phyloP scores from a whole-genome alignment of 2,329 filamentous ascomycete species.

The Rhynchosporium secalis region DNA sequence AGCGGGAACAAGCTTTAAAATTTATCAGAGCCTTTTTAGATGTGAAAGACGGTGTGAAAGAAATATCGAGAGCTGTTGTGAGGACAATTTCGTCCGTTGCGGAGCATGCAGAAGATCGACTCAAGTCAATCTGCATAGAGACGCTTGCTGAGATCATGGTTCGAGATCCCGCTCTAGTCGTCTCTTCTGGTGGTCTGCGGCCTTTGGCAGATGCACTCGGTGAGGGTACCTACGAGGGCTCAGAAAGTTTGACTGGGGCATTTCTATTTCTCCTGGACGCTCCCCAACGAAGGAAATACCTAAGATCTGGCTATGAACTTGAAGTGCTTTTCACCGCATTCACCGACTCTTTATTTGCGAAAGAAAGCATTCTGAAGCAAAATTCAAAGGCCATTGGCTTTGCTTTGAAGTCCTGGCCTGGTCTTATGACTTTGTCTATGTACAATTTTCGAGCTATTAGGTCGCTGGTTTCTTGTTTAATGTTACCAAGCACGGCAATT shows the following conservation, averaged over 20 bases:
- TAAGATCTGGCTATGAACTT: slow-evolving; percentile 86
- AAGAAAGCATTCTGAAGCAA: slow-evolving; percentile 68
- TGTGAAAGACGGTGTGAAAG: slow-evolving; percentile 86
- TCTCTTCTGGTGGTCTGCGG: slow-evolving; percentile 80
- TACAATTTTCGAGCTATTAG: slow-evolving; percentile 82
- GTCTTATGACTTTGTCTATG: slow-evolving; percentile 83
- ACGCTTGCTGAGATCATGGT: slow-evolving; percentile 91
- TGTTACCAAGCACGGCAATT: slow-evolving; percentile 56
- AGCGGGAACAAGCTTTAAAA: slow-evolving; percentile 94
- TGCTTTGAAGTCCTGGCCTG: slow-evolving; percentile 90
- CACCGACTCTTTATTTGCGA: slow-evolving; percentile 73
- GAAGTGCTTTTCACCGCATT: slow-evolving; percentile 90
- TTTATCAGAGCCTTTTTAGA: slow-evolving; percentile 94
- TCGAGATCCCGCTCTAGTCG: slow-evolving; percentile 76
- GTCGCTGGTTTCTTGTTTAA: slow-evolving; percentile 70
- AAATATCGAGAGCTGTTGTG: slow-evolving; percentile 84
- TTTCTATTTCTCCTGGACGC: slow-evolving; percentile 88
- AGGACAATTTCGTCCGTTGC: slow-evolving; percentile 89
- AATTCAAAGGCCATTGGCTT: slow-evolving; percentile 92
- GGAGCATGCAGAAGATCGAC: slow-evolving; percentile 66
- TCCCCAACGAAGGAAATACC: slow-evolving; percentile 74
- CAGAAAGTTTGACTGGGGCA: slow-evolving; percentile 83
- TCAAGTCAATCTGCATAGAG: slow-evolving; percentile 88
- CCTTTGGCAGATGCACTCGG: slow-evolving; percentile 89
- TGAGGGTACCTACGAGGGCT: slow-evolving; percentile 88